These are phyloP conservation scores for Dioscorea zingiberensis DNA, from an alignment of 106 monocot species.

Conservation along the genomic window DNA sequence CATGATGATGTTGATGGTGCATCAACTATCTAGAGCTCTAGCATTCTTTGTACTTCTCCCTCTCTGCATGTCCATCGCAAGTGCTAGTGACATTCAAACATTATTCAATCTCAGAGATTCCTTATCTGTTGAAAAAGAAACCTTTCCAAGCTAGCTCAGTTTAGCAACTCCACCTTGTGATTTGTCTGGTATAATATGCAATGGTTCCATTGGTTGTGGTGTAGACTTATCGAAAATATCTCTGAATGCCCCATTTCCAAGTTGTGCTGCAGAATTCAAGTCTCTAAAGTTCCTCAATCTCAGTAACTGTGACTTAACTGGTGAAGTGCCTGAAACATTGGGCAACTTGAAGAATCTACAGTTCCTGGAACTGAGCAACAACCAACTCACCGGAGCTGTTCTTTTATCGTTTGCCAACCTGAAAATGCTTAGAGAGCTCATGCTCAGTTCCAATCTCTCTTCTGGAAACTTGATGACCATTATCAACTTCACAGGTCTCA, in stretches of 20 bases:
- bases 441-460: slow-evolving; percentile 46
- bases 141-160: slow-evolving; percentile 67
- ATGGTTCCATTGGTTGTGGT: slow-evolving; percentile 22
- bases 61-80: slow-evolving; percentile 23
- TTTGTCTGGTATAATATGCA: slow-evolving; percentile 74
- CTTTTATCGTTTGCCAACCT: slow-evolving; percentile 42
- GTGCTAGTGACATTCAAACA: slow-evolving; percentile 29
- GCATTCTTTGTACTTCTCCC: slow-evolving; percentile 22
- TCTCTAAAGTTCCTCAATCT: slow-evolving; percentile 63
- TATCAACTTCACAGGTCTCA: slow-evolving; percentile 35
- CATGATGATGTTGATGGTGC: slow-evolving; percentile 2
- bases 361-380: slow-evolving; percentile 60
- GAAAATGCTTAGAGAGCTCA: slow-evolving; percentile 42
- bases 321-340: slow-evolving; percentile 46
- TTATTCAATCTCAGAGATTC: slow-evolving; percentile 49
- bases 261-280: slow-evolving; percentile 34
- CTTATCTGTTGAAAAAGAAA: slow-evolving; percentile 21
- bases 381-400: slow-evolving; percentile 47
- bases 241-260: slow-evolving; percentile 51
- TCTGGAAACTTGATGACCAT: slow-evolving; percentile 40
- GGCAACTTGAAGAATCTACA: slow-evolving; percentile 45
- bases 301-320: slow-evolving; percentile 60
- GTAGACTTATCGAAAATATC: slow-evolving; percentile 61
- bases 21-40: slow-evolving; percentile 3
- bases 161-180: slow-evolving; percentile 49